Conservation (phyloP, 2,329 filamentous ascomycete genomes). For the Penicillium sp. region DNA sequence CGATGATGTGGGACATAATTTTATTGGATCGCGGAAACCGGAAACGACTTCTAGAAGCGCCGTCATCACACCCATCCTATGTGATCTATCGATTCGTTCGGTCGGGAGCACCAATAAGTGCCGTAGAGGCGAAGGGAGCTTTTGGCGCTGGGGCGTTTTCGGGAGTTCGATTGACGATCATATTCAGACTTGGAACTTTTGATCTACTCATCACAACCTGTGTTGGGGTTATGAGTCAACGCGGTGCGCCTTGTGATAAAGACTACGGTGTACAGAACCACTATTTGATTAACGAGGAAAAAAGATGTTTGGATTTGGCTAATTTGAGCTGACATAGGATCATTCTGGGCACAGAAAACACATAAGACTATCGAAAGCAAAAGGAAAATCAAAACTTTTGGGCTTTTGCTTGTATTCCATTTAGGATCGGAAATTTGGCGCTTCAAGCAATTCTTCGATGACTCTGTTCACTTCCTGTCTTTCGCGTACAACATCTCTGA, state of each 20-base stretch:
- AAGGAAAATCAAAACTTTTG: background rate
- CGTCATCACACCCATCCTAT: too few species aligned
- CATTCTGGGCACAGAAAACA: background rate
- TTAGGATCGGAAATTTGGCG: background rate
- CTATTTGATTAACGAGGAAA: background rate
- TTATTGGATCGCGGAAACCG: too few species aligned
- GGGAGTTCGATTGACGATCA: background rate
- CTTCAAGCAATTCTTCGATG: background rate
- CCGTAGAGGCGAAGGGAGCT: background rate
- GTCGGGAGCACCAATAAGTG: too few species aligned
- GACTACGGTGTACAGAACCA: background rate
- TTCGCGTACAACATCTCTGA: background rate
- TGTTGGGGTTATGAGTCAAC: background rate
- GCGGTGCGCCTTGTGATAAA: background rate
- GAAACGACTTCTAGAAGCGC: too few species aligned
- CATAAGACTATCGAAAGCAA: background rate
- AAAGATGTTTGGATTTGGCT: background rate
- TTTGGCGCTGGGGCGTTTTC: background rate
- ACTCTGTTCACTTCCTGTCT: background rate
- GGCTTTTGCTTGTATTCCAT: too few species aligned
- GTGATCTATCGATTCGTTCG: too few species aligned
- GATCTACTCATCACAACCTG: background rate
- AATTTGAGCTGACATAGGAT: background rate
- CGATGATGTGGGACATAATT: too few species aligned
- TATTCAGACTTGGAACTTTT: background rate